Base-by-base conservation (phyloP, 2,329 filamentous ascomycete genomes). In the Fusarium annulatum region DNA sequence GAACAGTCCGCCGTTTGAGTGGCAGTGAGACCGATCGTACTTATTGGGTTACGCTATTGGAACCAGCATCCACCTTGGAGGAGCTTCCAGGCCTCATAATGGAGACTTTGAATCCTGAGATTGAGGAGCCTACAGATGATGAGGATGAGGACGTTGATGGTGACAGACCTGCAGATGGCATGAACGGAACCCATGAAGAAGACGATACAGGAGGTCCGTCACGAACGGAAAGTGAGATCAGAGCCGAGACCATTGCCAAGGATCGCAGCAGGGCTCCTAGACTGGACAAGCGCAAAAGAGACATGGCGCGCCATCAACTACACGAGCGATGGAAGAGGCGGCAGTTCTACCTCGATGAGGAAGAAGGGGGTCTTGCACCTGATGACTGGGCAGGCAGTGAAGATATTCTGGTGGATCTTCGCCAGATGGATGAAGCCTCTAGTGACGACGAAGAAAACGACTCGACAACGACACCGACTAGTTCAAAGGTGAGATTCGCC, bases 281-380 rank as follows among this genome's bases (percentile, higher is more conserved):
- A 55, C 79, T 83, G 61, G 82, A 85, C 46, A 84, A 82, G 64
- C 79, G 83, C 23, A 80, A 83, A 33, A 80, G 82, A 34, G 80
- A 83, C 11, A 82, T 84, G 82, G 87, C 88, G 3, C 84, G 88
- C 19, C 84, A 82, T 43, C 86, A 86, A 72, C 84, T 94, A 41
- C 87, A 92, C 75, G 90, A 95, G 61, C 88, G 94, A 56, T 96
- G 94, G 94, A 89, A 89, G 76, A 88, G 93, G 66, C 88, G 94
- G 51, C 90, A 92, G 43, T 97, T 96, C 76, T 97, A 96, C 77
- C 88, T 94, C 2, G 94, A 97, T 65, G 92, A 95, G 81, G 94
- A 97, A 83, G 94, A 97, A 80, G 94, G 94, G 5, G 88, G 89
- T 15, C 80, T 82, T n/a, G 85, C 89, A 4, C 92, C 92, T 0